Evolutionary conservation across 2,329 filamentous ascomycete genomes (phyloP).

Genomic region (Sporothrix luriei): DNA sequence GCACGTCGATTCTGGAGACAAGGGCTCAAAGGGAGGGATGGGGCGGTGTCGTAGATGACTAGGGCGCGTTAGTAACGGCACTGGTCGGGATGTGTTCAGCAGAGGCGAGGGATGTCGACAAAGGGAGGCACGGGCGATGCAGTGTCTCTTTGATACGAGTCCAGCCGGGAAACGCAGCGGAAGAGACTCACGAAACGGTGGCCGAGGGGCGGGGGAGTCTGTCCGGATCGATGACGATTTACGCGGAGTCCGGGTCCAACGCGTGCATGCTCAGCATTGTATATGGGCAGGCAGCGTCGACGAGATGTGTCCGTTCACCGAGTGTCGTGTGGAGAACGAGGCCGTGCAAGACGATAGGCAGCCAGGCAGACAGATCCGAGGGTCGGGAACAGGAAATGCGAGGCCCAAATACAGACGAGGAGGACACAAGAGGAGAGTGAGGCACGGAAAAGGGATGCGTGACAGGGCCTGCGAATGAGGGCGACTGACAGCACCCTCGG

Average conservation of each 20-base stretch:
- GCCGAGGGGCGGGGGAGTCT: neutral
- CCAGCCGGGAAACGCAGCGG: neutral
- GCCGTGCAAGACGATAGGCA: neutral
- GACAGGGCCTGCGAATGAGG: neutral
- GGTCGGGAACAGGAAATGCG: neutral
- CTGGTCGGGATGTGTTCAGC: neutral
- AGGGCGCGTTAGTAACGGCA: constrained; percentile 7
- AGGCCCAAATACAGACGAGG: neutral
- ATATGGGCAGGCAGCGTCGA: neutral
- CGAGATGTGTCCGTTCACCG: neutral
- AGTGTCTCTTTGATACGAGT: neutral
- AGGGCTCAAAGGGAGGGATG: constrained; percentile 11
- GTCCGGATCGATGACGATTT: constrained; percentile 10
- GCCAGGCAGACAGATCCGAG: constrained; percentile 1
- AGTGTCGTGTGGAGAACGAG: neutral
- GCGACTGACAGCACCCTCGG: constrained; percentile 22
- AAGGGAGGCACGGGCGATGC: neutral
- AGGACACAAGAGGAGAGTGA: constrained; percentile 2
- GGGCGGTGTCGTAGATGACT: constrained; percentile 15
- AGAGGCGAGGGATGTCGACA: neutral
- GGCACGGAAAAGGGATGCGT: constrained; percentile 21
- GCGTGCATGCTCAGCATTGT: constrained; percentile 29
- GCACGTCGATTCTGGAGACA: neutral
- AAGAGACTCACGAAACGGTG: constrained; percentile 13
- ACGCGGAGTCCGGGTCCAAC: constrained; percentile 19